phyloP scores from a whole-genome alignment of 2,329 filamentous ascomycete species.

The Aspergillus phoenicis region DNA sequence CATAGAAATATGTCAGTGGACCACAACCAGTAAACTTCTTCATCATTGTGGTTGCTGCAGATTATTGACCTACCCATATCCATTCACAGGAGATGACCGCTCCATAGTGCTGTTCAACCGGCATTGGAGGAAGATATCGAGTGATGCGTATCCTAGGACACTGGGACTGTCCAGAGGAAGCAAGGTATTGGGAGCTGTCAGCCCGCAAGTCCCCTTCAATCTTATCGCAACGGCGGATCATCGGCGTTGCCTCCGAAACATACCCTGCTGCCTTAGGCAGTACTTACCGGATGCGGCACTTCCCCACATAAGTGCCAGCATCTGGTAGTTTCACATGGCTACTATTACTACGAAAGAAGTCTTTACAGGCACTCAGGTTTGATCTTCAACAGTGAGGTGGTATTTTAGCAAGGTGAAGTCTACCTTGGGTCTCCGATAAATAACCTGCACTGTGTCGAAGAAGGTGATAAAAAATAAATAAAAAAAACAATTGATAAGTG shows the following conservation, averaged over 20 bases:
- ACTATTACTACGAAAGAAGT: too few relatives aligned
- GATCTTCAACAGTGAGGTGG: too few relatives aligned
- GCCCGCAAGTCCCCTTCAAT: background rate
- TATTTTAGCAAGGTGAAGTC: too few relatives aligned
- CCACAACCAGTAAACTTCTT: background rate
- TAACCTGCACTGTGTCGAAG: background rate
- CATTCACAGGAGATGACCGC: slow-evolving; percentile 16
- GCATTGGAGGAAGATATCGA: slow-evolving; percentile 12
- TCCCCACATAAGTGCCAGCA: background rate
- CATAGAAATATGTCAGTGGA: background rate
- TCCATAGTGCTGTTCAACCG: slow-evolving; percentile 13
- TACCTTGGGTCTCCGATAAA: background rate
- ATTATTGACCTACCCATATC: slow-evolving; percentile 20
- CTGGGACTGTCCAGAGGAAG: background rate
- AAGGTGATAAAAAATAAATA: too few relatives aligned
- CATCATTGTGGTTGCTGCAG: background rate
- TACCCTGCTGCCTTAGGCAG: background rate
- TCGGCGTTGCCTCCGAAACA: slow-evolving; percentile 2
- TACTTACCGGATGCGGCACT: background rate
- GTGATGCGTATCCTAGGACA: background rate
- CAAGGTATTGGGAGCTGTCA: background rate
- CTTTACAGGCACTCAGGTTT: too few relatives aligned
- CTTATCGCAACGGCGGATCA: background rate
- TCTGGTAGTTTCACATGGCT: too few relatives aligned
- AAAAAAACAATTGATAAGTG: background rate